Evolutionary conservation across 2,329 filamentous ascomycete species (phyloP), one percentile per base, ranked within the genome.

Genomic region (Pestalotiopsis sp.): DNA sequence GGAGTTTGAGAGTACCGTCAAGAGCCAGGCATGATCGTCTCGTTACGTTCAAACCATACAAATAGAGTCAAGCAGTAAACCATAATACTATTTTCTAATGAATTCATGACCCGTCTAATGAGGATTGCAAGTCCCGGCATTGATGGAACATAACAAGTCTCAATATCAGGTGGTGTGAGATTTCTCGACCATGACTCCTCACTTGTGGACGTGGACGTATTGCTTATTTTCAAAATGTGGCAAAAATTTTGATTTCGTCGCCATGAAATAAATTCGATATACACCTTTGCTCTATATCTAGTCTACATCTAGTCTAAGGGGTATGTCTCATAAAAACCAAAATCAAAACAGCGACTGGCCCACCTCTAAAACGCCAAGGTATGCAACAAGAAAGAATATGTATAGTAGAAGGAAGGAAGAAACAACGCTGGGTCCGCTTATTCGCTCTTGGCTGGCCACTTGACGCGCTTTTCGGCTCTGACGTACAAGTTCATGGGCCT

Each of bases 401-500:
- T 39, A 62, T 62, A 39, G 36, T n/a, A 62, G n/a, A 11, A 20
- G n/a, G 9, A 59, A 14, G 56, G 20, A 59, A 27, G 14, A 71
- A 56, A 63, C 67, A 13, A 66, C 23, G 57, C 27, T 6, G 14
- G 23, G 57, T 4, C 36, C 4, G 25, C 13, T 56, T 67, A 67
- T 13, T 73, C 66, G 56, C 65, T 70, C 66, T 64, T 71, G 14
- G 73, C 72, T 12, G 86, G 86, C 83, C 84, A 87, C 75, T 83
- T 84, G 23, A 81, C 79, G 31, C 87, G 80, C 73, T 77, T 83
- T 74, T 84, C 80, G 0, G 86, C 85, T 23, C 80, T 75, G 2
- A 87, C 85, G 70, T 86, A 89, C 61, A 89, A 67, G 73, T 89
- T 89, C 41, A 82, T 82, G 1, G 87, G 87, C 23, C 87, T 75